These are phyloP conservation scores for Aspergillus hiratsukae DNA, from an alignment of 2,329 filamentous ascomycete species.

Conservation along the genomic window DNA sequence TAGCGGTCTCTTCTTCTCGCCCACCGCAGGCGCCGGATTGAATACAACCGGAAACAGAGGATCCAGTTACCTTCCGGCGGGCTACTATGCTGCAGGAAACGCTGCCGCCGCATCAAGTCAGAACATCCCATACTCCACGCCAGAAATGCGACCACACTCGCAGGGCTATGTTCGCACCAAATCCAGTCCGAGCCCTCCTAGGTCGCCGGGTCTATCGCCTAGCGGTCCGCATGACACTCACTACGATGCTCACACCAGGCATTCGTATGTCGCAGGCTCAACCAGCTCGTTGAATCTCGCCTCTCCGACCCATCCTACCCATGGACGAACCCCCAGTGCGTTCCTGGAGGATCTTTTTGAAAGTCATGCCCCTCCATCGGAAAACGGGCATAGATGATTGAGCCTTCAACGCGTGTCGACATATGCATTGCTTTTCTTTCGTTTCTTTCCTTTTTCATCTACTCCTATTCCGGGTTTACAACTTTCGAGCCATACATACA, in stretches of 20 bases:
- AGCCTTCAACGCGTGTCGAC: neutral
- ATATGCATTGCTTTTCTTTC: neutral
- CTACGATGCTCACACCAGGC: slow-evolving; percentile 19
- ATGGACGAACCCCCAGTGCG: slow-evolving; percentile 75
- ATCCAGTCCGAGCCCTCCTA: slow-evolving; percentile 57
- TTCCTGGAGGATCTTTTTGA: slow-evolving; percentile 88
- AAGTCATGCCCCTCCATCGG: slow-evolving; percentile 49
- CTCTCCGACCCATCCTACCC: slow-evolving; percentile 60
- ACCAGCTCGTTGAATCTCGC: slow-evolving; percentile 63
- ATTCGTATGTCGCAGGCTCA: slow-evolving; percentile 30
- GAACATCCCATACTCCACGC: slow-evolving; percentile 42
- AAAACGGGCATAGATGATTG: slow-evolving; percentile 3
- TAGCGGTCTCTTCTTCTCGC: slow-evolving; percentile 87
- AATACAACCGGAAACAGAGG: slow-evolving; percentile 58
- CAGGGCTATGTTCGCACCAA: slow-evolving; percentile 47
- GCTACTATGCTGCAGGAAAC: slow-evolving; percentile 76
- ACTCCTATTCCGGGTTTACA: neutral
- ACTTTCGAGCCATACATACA: slow-evolving; percentile 1
- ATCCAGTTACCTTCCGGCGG: slow-evolving; percentile 78
- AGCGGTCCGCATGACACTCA: slow-evolving; percentile 37
- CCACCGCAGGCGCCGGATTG: slow-evolving; percentile 66
- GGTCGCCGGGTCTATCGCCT: slow-evolving; percentile 56
- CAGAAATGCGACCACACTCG: slow-evolving; percentile 58
- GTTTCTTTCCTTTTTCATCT: neutral
- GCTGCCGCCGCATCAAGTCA: slow-evolving; percentile 45